Base-by-base conservation (phyloP, 768 basidiomycete genomes). In the Boletus rex-veris region DNA sequence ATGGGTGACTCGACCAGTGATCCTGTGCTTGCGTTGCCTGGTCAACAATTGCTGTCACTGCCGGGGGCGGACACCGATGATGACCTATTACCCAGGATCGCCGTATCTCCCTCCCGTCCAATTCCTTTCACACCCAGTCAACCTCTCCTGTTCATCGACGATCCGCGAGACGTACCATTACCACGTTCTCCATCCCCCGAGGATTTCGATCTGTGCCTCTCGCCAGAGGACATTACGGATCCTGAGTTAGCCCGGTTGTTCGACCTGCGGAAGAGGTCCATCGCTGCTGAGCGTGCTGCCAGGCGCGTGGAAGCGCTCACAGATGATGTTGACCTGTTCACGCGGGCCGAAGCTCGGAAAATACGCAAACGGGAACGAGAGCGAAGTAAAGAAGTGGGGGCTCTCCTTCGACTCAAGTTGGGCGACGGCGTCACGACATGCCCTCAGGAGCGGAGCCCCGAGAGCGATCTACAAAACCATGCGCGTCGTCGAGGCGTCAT, bases 331-430 rank as follows among this genome's bases (percentile, higher is more conserved):
- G 69, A 71, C 62, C 70, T 72, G 55, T 70, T 71, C 53, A 59
- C 65, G 53, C 71, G 73, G 33, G 71, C 70, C 55, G 80, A 78
- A 59, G 77, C 76, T 49, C 69, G 75, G 58, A 75, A 71, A 55
- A 64, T 51, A 58, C 69, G 78, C 57, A 82, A 80, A 65, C 69
- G 73, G 46, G 79, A 81, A 60, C 78, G 78, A 60, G 84, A 83
- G 66, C 71, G 77, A 38, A 74, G 75, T 21, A 75, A 77, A 56
- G 85, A 86, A 71, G 68, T 85, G 11, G 75, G 77, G 9, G 73
- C 79, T 33, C 70, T 86, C 55, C 67, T 86, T 57, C 73, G 81
- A 60, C 64, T 85, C 56, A 86, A 85, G 69, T 61, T 82, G 57
- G 72, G 65, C 19, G 68, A 70, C 43, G 59, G 59, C 44, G 53